These are phyloP conservation scores for Carex myosuroides DNA, from an alignment of 176 grass and related monocot species.

Conservation along the genomic window DNA sequence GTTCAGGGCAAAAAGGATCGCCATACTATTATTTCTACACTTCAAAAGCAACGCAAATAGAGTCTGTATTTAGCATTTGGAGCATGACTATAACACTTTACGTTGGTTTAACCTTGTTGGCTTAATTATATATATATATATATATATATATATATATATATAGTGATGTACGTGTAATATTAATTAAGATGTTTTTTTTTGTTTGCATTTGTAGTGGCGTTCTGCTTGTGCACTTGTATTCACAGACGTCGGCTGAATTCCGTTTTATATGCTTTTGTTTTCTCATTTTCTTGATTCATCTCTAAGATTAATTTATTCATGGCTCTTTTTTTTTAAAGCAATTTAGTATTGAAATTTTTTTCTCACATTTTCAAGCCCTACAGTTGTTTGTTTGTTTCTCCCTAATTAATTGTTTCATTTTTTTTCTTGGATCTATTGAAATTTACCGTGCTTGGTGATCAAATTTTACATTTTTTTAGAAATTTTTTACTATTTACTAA, in stretches of 20 bases:
- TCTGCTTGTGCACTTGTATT: neutral
- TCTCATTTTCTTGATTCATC: neutral
- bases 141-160: too few species aligned
- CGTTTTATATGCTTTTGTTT: neutral
- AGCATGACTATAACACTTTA: conserved; percentile 11
- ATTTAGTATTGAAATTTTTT: neutral
- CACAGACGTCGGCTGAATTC: neutral
- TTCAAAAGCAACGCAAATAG: conserved; percentile 26
- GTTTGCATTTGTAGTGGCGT: neutral
- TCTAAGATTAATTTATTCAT: neutral
- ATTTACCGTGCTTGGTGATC: too few species aligned
- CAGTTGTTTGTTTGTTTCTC: neutral
- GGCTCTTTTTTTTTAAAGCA: neutral
- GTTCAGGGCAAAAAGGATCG: neutral
- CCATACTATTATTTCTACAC: conserved; percentile 76
- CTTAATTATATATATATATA: neutral
- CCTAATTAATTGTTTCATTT: neutral
- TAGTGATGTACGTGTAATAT: conserved; percentile 5
- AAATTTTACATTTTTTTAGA: too few species aligned
- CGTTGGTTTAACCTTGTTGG: conserved; percentile 16
- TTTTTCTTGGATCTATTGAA: neutral
- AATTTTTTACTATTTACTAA: too few species aligned
- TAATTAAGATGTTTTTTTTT: conserved; percentile 4
- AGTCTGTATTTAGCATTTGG: conserved; percentile 15
- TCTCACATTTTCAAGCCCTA: neutral